Base-by-base conservation (phyloP, 176 grass and related monocot species). In the Oryza glaberrima region DNA sequence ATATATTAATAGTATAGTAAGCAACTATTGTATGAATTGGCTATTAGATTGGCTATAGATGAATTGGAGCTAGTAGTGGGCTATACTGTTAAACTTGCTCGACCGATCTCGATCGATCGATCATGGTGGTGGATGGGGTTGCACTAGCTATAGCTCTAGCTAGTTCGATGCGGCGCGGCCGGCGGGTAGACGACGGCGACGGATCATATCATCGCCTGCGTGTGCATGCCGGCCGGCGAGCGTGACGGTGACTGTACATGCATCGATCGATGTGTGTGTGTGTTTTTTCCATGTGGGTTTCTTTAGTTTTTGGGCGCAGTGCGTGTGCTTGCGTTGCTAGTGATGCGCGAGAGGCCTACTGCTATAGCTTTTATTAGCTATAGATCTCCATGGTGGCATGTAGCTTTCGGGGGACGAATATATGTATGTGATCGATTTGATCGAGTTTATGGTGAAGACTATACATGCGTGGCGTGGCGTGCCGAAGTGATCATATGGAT, bases 241-340 rank as follows among this genome's bases (percentile, higher is more conserved):
- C 35, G 35, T 58, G 54, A 58, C 6, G 19, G 5, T 58, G 54
- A 20, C 17, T 58, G 4, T 58, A 20, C 6, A 7, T 58, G 0
- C 17, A 58, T 32, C 30, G 30, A 32, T 32, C 28, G 28, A 2
- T 32, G 30, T 58, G 30, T 32, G 30, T 58, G 43, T 44, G 49
- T 52, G 49, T 52, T 7, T 52, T 7, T 28, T 65, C 48, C 83
- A 85, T 70, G 74, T 77, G 83, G 70, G 19, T 70, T 13, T 71
- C 49, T 52, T 17, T 52, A 5, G 4, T 1, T 5, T 13, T 46
- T 26, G 44, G 48, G 9, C 4, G 11, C 49, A 52, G 68, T 20
- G 46, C 51, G 43, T 44, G 6, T 54, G 5, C 51, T 7, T 54
- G 51, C 51, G 51, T 54, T 69, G 64, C 23, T 3, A 45, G 38